Evolutionary conservation across 345 rosid genomes (phyloP).

Genomic region (Hypericum androsaemum): DNA sequence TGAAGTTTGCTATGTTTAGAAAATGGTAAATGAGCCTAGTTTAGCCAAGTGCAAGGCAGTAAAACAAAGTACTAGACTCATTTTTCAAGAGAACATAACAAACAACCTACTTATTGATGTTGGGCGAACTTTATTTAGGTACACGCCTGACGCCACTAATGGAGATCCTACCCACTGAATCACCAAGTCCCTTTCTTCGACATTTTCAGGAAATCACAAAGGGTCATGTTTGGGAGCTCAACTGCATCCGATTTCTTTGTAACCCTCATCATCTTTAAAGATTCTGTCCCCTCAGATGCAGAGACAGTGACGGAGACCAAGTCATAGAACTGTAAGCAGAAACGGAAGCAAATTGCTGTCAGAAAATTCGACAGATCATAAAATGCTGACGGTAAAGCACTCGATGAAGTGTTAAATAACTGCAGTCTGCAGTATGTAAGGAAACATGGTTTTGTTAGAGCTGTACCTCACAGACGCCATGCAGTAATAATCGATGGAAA

Average conservation of each 20-base stretch:
- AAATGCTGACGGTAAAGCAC: no score
- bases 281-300: conserved; percentile 30
- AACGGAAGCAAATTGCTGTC: not conserved
- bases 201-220: conserved; percentile 64
- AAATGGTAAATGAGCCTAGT: no score
- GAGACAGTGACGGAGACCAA: conserved; percentile 60
- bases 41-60: no score
- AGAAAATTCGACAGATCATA: not conserved
- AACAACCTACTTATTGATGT: no score
- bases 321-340: conserved; percentile 63
- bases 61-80: no score
- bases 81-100: no score
- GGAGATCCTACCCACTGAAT: conserved; percentile 7
- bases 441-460: no score
- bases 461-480: conserved; percentile 91
- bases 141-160: conserved; percentile 6
- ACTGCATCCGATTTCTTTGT: conserved; percentile 34
- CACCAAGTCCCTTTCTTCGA: conserved; percentile 83
- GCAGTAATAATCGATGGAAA: conserved; percentile 78
- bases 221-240: conserved; percentile 53
- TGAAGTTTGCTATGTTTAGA: no score
- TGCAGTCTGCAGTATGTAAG: not conserved
- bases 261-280: conserved; percentile 53
- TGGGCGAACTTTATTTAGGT: conserved; percentile 12
- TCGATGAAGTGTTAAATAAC: no score